These are phyloP conservation scores for Papiliotrema nemorosa DNA, from an alignment of 1,284 basidiomycete genomes.

Conservation along the genomic window DNA sequence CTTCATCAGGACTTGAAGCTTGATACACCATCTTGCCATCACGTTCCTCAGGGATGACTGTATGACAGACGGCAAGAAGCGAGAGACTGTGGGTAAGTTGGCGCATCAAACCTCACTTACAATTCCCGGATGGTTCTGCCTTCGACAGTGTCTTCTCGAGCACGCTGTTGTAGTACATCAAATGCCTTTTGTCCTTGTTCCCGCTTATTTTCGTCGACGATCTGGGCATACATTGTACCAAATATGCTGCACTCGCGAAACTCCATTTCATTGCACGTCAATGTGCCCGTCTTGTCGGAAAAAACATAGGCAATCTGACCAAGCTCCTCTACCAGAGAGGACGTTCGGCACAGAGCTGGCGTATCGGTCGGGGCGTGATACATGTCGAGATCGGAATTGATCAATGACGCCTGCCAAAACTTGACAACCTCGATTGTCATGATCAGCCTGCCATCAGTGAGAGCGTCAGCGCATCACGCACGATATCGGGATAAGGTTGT, in stretches of 20 bases:
- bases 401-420: conserved; percentile 93
- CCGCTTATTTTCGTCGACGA: conserved; percentile 76
- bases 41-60: conserved; percentile 92
- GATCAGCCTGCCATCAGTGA: conserved; percentile 61
- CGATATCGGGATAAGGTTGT: conserved; percentile 98
- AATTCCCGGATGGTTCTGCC: conserved; percentile 77
- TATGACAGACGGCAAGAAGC: conserved; percentile 93
- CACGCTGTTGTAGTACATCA: conserved; percentile 38
- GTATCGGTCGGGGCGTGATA: conserved; percentile 94
- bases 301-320: conserved; percentile 96
- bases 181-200: conserved; percentile 55
- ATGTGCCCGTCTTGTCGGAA: conserved; percentile 96
- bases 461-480: conserved; percentile 22
- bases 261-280: conserved; percentile 98
- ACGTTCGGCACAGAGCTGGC: conserved; percentile 92
- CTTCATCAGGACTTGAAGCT: conserved; percentile 97
- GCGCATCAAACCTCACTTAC: conserved; percentile 21
- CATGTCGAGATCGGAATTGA: conserved; percentile 96
- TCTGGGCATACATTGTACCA: conserved; percentile 84
- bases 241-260: conserved; percentile 87
- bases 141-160: conserved; percentile 59
- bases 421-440: conserved; percentile 99
- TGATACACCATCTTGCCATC: conserved; percentile 83
- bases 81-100: conserved; percentile 54
- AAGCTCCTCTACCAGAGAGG: conserved; percentile 94